Evolutionary conservation across 2,329 filamentous ascomycete species (phyloP), one percentile per base, ranked within the genome.

Genomic region (Tolypocladium sp.): DNA sequence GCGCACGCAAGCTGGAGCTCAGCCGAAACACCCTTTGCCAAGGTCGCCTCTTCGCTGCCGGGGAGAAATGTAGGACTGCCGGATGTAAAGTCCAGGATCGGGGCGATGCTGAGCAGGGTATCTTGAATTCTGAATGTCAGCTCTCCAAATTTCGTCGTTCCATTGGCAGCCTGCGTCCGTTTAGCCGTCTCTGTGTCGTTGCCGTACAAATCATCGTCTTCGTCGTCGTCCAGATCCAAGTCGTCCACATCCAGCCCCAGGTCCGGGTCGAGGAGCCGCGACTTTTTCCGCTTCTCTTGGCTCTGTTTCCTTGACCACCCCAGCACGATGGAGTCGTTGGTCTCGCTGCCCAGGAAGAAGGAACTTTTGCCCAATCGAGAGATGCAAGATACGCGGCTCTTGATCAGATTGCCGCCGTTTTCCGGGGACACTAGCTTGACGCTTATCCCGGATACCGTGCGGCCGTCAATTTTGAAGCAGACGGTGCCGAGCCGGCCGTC

Each of bases 361-460:
- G 82, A 80, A 13, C 87, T 85, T 58, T 84, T 83, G 4, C 85
- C 83, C 3, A 97, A 71, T 57, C 80, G 83, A 30, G 86, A 84
- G 2, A 91, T 81, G 62, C 89, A 92, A 1, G 91, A 88, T 33
- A 87, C 82, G 27, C 81, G 76, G 49, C 82, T 80, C 55, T 81
- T 81, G 60, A 95, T 69, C 12, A 90, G 62, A 37, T 74, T 70
- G 9, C 88, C 88, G 12, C 89, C 88, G 30, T 82, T 79, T 58
- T 90, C 84, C 44, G 76, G 67, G 5, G 82, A 69, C 6, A 97
- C 78, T 44, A 83, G 74, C 63, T 84, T 85, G 57, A 99, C 75
- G n/a, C 82, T 85, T 61, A 99, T 79, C 1, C 91, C 92, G 33
- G 92, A 96, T 2, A 99, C 91, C 2, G 90, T 95, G 58, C 94